These are phyloP conservation scores for Fraxinus floribunda DNA, from an alignment of 305 asterid species.

Conservation along the genomic window DNA sequence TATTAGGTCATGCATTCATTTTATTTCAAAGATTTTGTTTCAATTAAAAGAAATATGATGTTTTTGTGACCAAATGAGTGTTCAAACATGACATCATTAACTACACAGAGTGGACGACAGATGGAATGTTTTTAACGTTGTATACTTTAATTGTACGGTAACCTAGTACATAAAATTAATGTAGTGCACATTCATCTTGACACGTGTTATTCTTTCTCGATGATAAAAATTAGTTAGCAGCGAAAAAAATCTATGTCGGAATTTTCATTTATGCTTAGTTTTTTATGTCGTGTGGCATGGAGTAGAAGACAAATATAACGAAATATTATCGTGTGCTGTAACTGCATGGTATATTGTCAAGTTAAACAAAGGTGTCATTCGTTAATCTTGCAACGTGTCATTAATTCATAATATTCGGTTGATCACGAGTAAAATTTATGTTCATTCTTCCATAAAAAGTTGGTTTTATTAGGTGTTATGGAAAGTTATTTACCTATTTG, in stretches of 20 bases:
- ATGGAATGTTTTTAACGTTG: background rate
- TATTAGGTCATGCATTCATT: background rate
- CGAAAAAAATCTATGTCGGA: background rate
- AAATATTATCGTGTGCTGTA: background rate
- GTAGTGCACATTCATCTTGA: background rate
- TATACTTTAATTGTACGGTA: background rate
- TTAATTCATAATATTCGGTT: background rate
- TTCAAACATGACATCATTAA: background rate
- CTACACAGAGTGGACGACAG: background rate
- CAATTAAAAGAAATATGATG: background rate
- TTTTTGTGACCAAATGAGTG: background rate
- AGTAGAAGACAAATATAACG: background rate
- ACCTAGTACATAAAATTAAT: background rate
- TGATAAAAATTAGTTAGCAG: background rate
- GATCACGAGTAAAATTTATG: background rate
- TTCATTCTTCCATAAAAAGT: background rate
- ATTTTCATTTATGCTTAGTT: background rate
- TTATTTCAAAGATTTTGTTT: background rate
- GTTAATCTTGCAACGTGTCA: background rate
- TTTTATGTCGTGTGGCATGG: background rate
- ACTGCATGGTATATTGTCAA: background rate
- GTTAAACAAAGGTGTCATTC: background rate
- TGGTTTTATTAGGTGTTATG: background rate
- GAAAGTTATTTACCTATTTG: background rate
- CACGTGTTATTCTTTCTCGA: constrained; percentile 1